These are phyloP conservation scores for Gypsophila paniculata DNA, from an alignment of 179 eudicot species.

Conservation along the genomic window DNA sequence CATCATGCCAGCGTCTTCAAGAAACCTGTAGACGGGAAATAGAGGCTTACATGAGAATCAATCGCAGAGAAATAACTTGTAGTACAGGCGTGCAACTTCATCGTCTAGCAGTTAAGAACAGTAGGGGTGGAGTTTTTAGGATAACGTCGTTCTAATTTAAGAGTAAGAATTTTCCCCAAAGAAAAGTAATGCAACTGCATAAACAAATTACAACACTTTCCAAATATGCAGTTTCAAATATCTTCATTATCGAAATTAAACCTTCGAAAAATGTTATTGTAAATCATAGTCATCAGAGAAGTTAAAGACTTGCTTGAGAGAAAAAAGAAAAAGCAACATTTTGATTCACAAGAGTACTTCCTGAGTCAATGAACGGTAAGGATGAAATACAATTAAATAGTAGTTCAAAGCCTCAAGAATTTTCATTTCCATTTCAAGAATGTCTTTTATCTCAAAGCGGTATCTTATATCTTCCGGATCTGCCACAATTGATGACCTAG, in stretches of 20 bases:
- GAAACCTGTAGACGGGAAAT: constrained; percentile 51
- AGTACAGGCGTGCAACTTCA: not conserved
- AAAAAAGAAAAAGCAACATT: not conserved
- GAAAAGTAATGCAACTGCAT: not conserved
- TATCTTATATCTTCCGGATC: constrained; percentile 67
- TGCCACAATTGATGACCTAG: constrained; percentile 32
- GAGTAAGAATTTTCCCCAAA: not conserved
- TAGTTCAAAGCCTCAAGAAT: constrained; percentile 87
- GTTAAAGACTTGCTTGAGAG: too few species aligned
- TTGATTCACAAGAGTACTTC: constrained; percentile 35
- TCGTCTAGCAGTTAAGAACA: not conserved
- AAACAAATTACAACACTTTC: not conserved
- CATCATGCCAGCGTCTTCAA: constrained; percentile 91
- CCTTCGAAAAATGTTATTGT: not conserved
- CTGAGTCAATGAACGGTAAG: constrained; percentile 80
- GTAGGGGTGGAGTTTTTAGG: not conserved
- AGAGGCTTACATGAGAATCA: not conserved
- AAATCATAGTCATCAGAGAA: not conserved
- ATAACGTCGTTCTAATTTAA: not conserved
- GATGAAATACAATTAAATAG: constrained; percentile 88
- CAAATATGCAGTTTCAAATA: not conserved
- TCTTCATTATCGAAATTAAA: not conserved
- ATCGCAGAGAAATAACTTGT: constrained; percentile 2
- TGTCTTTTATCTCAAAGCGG: constrained; percentile 84
- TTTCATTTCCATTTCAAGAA: constrained; percentile 99